A percentile compares a stretch with the other conserved stretches of the same genome.
These are phyloP conservation scores for Phytophthora fragariaefolia DNA, from an alignment of 352 stramenopile species.

Conservation along the genomic window DNA sequence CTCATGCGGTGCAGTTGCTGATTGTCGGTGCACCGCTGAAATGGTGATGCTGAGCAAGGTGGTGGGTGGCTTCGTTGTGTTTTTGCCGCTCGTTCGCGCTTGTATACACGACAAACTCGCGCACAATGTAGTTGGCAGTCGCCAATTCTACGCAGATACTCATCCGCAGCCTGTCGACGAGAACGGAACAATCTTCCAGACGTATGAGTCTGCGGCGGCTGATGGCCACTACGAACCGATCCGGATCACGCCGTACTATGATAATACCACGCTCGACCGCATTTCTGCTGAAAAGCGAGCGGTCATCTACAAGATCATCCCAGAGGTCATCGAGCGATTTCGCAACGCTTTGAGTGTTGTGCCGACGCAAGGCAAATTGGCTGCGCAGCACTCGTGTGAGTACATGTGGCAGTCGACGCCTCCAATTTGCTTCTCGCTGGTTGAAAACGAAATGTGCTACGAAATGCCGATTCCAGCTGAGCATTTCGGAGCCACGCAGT, in stretches of 20 bases:
- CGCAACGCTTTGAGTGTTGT: conserved; percentile 59
- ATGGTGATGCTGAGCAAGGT: not conserved
- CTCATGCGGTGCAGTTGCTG: too few species aligned
- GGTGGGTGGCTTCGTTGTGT: not conserved
- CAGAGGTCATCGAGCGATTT: conserved; percentile 73
- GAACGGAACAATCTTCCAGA: conserved; percentile 40
- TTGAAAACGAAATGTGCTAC: conserved; percentile 60
- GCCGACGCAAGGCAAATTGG: conserved; percentile 68
- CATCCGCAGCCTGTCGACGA: conserved; percentile 40
- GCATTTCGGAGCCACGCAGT: conserved; percentile 62
- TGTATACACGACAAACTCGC: conserved; percentile 45
- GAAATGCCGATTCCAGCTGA: conserved; percentile 74
- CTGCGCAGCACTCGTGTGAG: conserved; percentile 64
- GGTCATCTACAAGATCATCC: conserved; percentile 67
- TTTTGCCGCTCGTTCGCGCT: conserved; percentile 6
- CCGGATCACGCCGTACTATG: conserved; percentile 78
- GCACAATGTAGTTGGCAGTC: conserved; percentile 28
- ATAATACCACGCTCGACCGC: conserved; percentile 53
- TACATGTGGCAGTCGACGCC: conserved; percentile 62
- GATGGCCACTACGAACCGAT: conserved; percentile 53
- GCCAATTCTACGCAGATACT: conserved; percentile 33
- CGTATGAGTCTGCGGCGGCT: conserved; percentile 42
- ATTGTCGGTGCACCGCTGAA: not conserved
- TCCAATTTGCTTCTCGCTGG: conserved; percentile 57
- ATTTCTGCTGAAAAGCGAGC: conserved; percentile 50